These are phyloP conservation scores for Eimeria sp. DNA, from an alignment of 169 alveolate species.

Conservation along the genomic window DNA sequence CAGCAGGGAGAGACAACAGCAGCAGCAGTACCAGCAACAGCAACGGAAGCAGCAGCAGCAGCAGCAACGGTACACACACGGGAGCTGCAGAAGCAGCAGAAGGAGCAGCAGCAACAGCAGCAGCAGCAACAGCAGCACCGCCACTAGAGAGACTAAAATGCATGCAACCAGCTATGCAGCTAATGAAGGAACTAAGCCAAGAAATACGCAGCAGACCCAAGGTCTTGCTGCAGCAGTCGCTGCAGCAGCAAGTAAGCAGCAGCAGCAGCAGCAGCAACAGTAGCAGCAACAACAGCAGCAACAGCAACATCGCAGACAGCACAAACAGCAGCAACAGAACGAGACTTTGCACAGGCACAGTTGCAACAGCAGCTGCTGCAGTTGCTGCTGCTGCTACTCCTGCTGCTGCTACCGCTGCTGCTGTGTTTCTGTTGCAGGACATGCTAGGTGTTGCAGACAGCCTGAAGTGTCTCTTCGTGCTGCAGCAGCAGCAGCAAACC, in stretches of 20 bases:
- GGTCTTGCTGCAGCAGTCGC: slow-evolving; percentile 50
- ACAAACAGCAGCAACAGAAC: neutral
- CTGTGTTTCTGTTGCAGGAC: slow-evolving; percentile 7
- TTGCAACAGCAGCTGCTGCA: neutral
- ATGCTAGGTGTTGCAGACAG: slow-evolving; percentile 21
- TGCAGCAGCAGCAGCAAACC: slow-evolving; percentile 52
- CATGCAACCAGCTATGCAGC: slow-evolving; percentile 45
- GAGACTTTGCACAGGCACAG: neutral
- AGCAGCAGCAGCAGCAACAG: slow-evolving; percentile 1
- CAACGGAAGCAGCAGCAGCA: neutral
- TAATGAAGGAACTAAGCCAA: neutral
- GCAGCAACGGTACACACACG: neutral
- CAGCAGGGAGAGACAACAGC: neutral
- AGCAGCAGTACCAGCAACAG: slow-evolving; percentile 39
- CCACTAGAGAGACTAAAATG: neutral
- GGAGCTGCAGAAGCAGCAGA: slow-evolving; percentile 3
- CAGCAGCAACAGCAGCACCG: neutral
- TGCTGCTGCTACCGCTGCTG: slow-evolving; percentile 43
- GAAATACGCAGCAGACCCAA: slow-evolving; percentile 30
- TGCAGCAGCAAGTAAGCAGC: slow-evolving; percentile 48
- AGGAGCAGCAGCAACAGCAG: slow-evolving; percentile 8
- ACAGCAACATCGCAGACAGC: neutral
- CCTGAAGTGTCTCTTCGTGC: slow-evolving; percentile 37
- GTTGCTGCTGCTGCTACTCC: neutral
- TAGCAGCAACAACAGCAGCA: neutral